Percentiles rank a stretch among this genome's conserved stretches.
These are phyloP conservation scores for Gastrolobium villosum DNA, from an alignment of 306 rosid species.

Conservation along the genomic window DNA sequence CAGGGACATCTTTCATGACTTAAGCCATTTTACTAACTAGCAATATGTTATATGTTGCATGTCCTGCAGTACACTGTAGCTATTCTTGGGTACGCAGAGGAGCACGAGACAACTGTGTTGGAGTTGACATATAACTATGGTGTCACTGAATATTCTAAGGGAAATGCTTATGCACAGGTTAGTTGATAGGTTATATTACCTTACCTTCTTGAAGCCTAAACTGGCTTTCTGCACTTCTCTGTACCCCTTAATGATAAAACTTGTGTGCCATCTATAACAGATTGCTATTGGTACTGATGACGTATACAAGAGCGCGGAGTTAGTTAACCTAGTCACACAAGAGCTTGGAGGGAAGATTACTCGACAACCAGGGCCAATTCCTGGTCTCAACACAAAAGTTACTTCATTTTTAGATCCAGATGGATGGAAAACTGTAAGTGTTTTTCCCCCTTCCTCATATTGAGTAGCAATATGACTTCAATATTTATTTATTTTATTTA, in stretches of 20 bases:
- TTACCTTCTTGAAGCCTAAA: not conserved
- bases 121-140: conserved; percentile 95
- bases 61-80: conserved; percentile 75
- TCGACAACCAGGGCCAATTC: conserved; percentile 83
- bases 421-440: conserved; percentile 98
- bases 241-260: conserved; percentile 19
- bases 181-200: conserved; percentile 16
- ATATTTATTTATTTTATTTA: not conserved
- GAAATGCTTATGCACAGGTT: conserved; percentile 95
- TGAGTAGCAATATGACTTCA: not conserved
- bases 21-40: not conserved
- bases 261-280: conserved; percentile 54
- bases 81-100: conserved; percentile 80
- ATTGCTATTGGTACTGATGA: conserved; percentile 93
- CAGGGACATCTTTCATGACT: not conserved
- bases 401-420: conserved; percentile 84
- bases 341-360: conserved; percentile 97
- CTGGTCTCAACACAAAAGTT: conserved; percentile 83
- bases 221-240: conserved; percentile 34
- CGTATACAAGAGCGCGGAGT: conserved; percentile 90
- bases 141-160: conserved; percentile 85
- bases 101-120: conserved; percentile 79
- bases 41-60: conserved; percentile 40
- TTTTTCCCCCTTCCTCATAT: not conserved
- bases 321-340: conserved; percentile 63